Conservation (phyloP, 2,329 filamentous ascomycete species). For the Trichophyton mentagrophytes region DNA sequence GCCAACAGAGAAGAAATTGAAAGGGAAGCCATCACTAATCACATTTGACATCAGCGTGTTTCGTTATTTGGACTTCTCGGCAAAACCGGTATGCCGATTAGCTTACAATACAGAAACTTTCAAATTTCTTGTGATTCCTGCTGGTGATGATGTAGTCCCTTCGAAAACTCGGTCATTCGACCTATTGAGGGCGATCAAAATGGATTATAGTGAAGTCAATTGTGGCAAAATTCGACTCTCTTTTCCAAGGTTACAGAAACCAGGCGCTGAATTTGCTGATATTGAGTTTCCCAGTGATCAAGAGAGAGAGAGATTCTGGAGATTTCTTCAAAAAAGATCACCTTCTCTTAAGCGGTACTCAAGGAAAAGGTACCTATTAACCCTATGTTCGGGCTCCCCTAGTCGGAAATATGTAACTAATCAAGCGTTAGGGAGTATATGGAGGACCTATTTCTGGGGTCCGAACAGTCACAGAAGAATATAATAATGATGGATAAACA, state of each 20-base stretch:
- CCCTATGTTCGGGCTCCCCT: not conserved
- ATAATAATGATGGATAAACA: not conserved
- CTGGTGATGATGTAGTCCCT: not conserved
- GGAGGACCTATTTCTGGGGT: slow-evolving; percentile 21
- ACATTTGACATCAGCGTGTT: slow-evolving; percentile 6
- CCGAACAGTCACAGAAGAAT: not conserved
- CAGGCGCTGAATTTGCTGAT: not conserved
- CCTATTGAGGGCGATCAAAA: slow-evolving; percentile 16
- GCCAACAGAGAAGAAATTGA: not conserved
- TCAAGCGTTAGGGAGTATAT: slow-evolving; percentile 21
- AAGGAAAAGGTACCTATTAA: slow-evolving; percentile 4
- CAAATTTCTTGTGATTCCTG: not conserved
- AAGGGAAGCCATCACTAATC: not conserved
- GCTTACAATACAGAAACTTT: not conserved
- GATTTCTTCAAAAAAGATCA: not conserved
- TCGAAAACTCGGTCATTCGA: not conserved
- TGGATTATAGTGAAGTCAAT: slow-evolving; percentile 13
- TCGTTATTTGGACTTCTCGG: not conserved
- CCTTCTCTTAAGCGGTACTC: slow-evolving; percentile 1
- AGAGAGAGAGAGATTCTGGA: slow-evolving; percentile 4
- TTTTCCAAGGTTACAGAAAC: slow-evolving; percentile 16
- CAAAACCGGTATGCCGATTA: not conserved
- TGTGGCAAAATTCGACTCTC: slow-evolving; percentile 22
- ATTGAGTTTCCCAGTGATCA: slow-evolving; percentile 7
- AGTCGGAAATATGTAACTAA: not conserved